phyloP scores from a whole-genome alignment of 257 asterid genomes.

The Oldenlandia corymbosa region DNA sequence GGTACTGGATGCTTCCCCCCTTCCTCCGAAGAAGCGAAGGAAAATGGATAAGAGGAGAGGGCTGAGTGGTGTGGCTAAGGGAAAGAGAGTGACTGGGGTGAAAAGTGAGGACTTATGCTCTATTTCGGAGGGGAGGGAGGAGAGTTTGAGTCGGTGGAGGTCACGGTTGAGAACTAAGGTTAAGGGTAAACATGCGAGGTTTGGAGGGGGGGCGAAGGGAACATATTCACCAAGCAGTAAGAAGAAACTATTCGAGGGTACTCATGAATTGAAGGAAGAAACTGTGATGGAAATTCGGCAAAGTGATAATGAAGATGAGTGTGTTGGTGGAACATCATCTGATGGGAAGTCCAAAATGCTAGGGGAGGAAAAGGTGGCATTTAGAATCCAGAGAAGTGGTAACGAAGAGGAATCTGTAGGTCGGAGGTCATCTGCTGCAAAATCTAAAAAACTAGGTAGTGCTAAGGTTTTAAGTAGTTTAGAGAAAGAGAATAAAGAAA shows the following conservation, averaged over 20 bases:
- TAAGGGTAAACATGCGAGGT: slow-evolving; percentile 29
- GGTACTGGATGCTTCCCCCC: slow-evolving; percentile 89
- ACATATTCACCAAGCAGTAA: slow-evolving; percentile 43
- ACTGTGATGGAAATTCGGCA: slow-evolving; percentile 20
- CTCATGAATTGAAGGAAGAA: slow-evolving; percentile 36
- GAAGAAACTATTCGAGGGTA: slow-evolving; percentile 55
- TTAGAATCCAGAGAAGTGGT: not conserved
- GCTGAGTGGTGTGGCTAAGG: slow-evolving; percentile 28
- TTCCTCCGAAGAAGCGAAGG: slow-evolving; percentile 64
- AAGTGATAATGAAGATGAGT: slow-evolving; percentile 26
- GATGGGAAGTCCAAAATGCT: slow-evolving; percentile 57
- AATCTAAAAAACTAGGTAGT: slow-evolving; percentile 52
- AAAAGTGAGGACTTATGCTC: slow-evolving; percentile 36
- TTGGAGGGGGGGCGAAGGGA: slow-evolving; percentile 31
- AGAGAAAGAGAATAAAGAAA: slow-evolving; percentile 36
- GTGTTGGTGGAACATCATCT: slow-evolving; percentile 37
- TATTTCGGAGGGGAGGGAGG: slow-evolving; percentile 46
- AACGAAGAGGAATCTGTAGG: slow-evolving; percentile 27
- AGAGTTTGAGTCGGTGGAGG: slow-evolving; percentile 43
- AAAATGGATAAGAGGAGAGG: slow-evolving; percentile 35
- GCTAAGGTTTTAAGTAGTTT: slow-evolving; percentile 42
- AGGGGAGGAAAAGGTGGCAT: slow-evolving; percentile 10
- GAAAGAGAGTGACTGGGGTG: slow-evolving; percentile 32
- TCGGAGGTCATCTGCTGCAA: slow-evolving; percentile 52
- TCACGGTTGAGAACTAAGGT: slow-evolving; percentile 72